A percentile compares a stretch with the other conserved stretches of the same genome.
Conservation (phyloP, 495 filamentous ascomycete species). For the Penicillium goetzii region DNA sequence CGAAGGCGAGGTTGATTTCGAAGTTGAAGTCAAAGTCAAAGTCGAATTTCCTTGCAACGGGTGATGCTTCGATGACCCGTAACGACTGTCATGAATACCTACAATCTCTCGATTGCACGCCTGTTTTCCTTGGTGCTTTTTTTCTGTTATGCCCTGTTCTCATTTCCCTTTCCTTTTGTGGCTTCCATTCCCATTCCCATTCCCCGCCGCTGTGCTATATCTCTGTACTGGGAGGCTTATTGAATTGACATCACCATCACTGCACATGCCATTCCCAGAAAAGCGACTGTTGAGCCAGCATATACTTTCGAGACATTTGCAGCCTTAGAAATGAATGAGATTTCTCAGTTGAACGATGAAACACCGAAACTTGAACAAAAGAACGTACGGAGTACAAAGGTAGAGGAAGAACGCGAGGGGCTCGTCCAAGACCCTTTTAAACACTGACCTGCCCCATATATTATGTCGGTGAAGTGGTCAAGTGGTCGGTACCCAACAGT, state of each 20-base stretch:
- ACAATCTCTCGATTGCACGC: slow-evolving; percentile 14
- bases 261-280: slow-evolving; percentile 6
- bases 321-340: slow-evolving; percentile 3
- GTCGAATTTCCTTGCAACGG: not conserved
- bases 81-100: slow-evolving; percentile 28
- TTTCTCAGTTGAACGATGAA: not conserved
- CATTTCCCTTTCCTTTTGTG: slow-evolving; percentile 3
- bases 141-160: not conserved
- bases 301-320: slow-evolving; percentile 9
- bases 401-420: slow-evolving; percentile 9
- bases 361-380: not conserved
- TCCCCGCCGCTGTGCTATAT: not conserved
- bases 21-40: not conserved
- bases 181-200: not conserved
- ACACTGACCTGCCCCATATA: not conserved
- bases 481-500: slow-evolving; percentile 36
- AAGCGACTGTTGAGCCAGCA: slow-evolving; percentile 9
- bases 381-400: not conserved
- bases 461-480: slow-evolving; percentile 17
- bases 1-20: not conserved
- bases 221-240: slow-evolving; percentile 23
- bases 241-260: slow-evolving; percentile 16
- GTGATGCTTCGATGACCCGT: not conserved
- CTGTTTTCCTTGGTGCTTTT: not conserved
- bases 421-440: slow-evolving; percentile 1